Conservation (phyloP, 179 eudicot species). For the Monotropa hypopitys region DNA sequence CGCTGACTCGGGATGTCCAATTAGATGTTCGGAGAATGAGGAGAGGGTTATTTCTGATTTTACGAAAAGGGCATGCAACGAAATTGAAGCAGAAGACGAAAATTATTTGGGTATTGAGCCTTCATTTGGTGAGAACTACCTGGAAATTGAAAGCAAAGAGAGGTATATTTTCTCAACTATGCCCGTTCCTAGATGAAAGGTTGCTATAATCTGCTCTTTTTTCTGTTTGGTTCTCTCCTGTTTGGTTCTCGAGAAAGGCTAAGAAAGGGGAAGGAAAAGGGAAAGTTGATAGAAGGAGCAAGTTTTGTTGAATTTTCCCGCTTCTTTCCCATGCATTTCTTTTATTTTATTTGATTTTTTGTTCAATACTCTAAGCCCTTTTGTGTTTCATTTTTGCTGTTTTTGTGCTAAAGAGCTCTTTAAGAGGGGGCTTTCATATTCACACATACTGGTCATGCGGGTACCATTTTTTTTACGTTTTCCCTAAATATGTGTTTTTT, state of each 20-base stretch:
- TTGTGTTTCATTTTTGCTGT: slow-evolving; percentile 7
- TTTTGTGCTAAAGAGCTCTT: slow-evolving; percentile 9
- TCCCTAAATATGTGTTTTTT: background rate
- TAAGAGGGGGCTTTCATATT: slow-evolving; percentile 18
- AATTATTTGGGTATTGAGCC: slow-evolving; percentile 22
- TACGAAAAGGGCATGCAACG: background rate
- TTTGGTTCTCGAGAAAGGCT: background rate
- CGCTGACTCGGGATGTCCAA: slow-evolving; percentile 17
- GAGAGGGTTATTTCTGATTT: background rate
- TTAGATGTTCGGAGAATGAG: slow-evolving; percentile 11
- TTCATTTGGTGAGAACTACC: slow-evolving; percentile 62
- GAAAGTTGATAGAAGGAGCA: background rate
- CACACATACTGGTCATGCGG: slow-evolving; percentile 9
- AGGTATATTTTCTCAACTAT: slow-evolving; percentile 28
- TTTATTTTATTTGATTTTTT: background rate
- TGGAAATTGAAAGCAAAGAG: slow-evolving; percentile 44
- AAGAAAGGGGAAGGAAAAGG: background rate
- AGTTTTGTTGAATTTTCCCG: background rate
- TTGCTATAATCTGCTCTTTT: background rate
- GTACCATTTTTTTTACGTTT: slow-evolving; percentile 2
- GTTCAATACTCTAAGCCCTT: background rate
- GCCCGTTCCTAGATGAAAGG: background rate
- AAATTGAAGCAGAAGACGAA: slow-evolving; percentile 6
- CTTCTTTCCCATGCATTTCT: background rate
- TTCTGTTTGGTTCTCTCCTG: background rate